Evolutionary conservation across 176 grass and related monocot genomes (phyloP).

Genomic region (Musa beccarii): DNA sequence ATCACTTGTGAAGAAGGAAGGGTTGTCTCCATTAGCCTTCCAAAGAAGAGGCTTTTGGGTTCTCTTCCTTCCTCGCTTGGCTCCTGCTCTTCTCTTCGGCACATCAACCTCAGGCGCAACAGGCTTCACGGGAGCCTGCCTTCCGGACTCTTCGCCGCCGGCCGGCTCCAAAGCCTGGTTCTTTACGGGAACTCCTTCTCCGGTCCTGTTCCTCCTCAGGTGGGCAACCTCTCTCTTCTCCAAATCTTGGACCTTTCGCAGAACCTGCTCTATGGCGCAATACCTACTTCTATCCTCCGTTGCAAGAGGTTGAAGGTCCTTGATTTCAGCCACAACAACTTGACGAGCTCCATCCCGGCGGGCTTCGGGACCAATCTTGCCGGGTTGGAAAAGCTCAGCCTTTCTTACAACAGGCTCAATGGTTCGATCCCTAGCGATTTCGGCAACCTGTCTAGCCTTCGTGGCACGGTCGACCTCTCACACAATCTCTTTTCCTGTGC

Average conservation of each 20-base stretch:
- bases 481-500: constrained; percentile 4
- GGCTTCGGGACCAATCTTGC: constrained; percentile 7
- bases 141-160: constrained; percentile 19
- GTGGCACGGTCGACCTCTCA: background rate
- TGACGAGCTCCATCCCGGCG: background rate
- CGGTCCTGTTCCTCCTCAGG: background rate
- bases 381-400: background rate
- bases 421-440: constrained; percentile 6
- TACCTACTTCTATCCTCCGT: background rate
- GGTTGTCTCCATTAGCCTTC: constrained; percentile 55
- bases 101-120: constrained; percentile 77
- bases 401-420: constrained; percentile 12
- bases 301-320: constrained; percentile 8
- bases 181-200: constrained; percentile 11
- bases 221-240: constrained; percentile 9
- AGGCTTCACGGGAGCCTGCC: constrained; percentile 45
- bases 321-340: constrained; percentile 7
- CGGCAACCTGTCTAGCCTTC: background rate
- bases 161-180: constrained; percentile 26
- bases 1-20: constrained; percentile 33
- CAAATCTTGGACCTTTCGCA: constrained; percentile 10
- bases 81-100: constrained; percentile 52
- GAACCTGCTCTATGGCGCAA: background rate
- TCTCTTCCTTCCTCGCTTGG: constrained; percentile 37
- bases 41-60: constrained; percentile 45